Evolutionary conservation across 495 filamentous ascomycete genomes (phyloP).

Genomic region (Penicillium desertorum): DNA sequence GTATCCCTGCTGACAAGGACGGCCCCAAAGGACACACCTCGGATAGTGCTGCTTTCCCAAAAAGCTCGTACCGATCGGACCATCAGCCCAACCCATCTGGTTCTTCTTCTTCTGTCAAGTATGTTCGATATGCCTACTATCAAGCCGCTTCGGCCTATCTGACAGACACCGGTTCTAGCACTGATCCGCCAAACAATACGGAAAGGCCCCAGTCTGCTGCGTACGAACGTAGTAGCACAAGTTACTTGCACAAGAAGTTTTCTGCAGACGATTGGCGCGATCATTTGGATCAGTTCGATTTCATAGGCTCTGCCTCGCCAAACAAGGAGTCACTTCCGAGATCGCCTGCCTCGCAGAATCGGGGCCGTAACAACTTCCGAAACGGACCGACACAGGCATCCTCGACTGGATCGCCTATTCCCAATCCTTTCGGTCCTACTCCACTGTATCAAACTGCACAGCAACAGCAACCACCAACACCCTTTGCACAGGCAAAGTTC

Average conservation of each 20-base stretch:
- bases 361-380: conserved; percentile 27
- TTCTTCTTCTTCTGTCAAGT: conserved; percentile 19
- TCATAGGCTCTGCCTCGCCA: conserved; percentile 45
- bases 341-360: conserved; percentile 37
- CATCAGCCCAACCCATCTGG: conserved; percentile 16
- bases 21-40: conserved; percentile 40
- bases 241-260: conserved; percentile 76
- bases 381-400: conserved; percentile 20
- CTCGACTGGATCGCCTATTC: conserved; percentile 16
- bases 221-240: conserved; percentile 58
- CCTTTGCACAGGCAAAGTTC: conserved; percentile 54
- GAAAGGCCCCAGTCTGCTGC: conserved; percentile 15
- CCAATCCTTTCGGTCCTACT: conserved; percentile 16
- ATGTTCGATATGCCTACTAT: neutral
- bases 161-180: conserved; percentile 8
- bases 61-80: conserved; percentile 20
- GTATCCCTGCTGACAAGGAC: conserved; percentile 30
- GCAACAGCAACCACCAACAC: conserved; percentile 30
- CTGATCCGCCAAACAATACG: conserved; percentile 5
- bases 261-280: conserved; percentile 59
- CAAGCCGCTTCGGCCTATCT: neutral
- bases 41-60: conserved; percentile 37
- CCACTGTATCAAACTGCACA: conserved; percentile 7
- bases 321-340: conserved; percentile 35
- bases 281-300: conserved; percentile 51